Conservation (phyloP, 1,139 yeast genomes). For the Blastobotrys niveus region DNA sequence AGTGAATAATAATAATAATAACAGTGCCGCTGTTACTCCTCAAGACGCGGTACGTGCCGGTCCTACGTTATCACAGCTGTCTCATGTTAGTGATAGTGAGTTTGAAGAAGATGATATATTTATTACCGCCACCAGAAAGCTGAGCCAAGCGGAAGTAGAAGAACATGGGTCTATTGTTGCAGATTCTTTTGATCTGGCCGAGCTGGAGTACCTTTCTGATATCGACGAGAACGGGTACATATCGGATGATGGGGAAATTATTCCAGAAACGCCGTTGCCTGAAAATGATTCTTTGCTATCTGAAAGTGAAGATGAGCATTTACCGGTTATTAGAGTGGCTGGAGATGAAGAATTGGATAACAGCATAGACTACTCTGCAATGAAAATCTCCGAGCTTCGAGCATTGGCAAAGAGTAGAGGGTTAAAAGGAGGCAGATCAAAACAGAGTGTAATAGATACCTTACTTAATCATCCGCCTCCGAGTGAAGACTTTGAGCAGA, state of each 20-base stretch:
- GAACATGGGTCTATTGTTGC: not conserved
- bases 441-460: not conserved
- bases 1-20: not conserved
- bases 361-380: not conserved
- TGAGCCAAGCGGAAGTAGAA: not conserved
- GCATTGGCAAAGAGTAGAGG: slow-evolving; percentile 4
- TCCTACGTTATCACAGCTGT: too few relatives aligned
- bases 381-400: slow-evolving; percentile 10
- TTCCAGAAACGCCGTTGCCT: slow-evolving; percentile 7
- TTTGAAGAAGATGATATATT: slow-evolving; percentile 1
- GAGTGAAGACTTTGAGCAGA: not conserved
- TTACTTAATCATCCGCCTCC: not conserved
- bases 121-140: not conserved
- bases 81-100: slow-evolving; percentile 3
- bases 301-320: too few relatives aligned
- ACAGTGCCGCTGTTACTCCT: not conserved
- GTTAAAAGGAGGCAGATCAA: slow-evolving; percentile 6
- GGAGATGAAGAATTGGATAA: too few relatives aligned
- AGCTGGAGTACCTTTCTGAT: not conserved
- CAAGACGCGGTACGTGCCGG: too few relatives aligned
- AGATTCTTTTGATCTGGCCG: not conserved
- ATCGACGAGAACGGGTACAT: slow-evolving; percentile 1
- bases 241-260: not conserved
- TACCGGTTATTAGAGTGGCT: too few relatives aligned
- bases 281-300: not conserved